Evolutionary conservation across 1,284 basidiomycete species (phyloP).

Genomic region (Termitomyces sp.): DNA sequence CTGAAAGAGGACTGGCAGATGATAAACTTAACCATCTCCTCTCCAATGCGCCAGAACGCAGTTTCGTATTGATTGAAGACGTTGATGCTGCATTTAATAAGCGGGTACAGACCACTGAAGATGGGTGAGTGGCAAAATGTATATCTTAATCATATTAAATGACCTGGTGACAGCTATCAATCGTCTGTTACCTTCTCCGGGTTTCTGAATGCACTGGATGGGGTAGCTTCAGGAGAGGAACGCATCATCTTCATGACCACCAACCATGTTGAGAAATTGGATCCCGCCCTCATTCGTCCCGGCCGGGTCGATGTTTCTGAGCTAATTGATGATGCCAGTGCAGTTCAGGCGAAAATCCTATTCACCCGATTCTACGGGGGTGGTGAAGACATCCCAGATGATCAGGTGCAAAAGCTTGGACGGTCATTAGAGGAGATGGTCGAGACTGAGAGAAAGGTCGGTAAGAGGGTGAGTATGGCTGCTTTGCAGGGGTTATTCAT

Average conservation of each 20-base stretch:
- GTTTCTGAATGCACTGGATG: constrained; percentile 94
- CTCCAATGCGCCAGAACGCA: constrained; percentile 89
- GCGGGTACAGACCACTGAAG: constrained; percentile 82
- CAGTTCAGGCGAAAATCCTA: constrained; percentile 74
- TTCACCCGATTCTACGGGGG: constrained; percentile 84
- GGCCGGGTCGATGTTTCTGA: constrained; percentile 89
- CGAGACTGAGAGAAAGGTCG: constrained; percentile 44
- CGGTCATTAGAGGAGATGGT: constrained; percentile 50
- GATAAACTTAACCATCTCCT: constrained; percentile 95
- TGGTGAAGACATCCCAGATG: constrained; percentile 30
- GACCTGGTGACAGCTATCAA: constrained; percentile 60
- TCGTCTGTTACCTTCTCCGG: constrained; percentile 97
- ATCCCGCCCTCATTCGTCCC: constrained; percentile 91
- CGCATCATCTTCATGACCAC: constrained; percentile 99
- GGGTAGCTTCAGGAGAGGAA: constrained; percentile 94
- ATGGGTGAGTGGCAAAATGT: constrained; percentile 58
- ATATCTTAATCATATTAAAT: constrained; percentile 3
- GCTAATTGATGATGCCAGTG: constrained; percentile 84
- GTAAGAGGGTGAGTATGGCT: constrained; percentile 83
- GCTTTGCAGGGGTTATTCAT: constrained; percentile 92
- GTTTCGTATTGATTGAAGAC: constrained; percentile 93
- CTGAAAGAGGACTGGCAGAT: constrained; percentile 93
- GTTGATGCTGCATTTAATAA: constrained; percentile 98
- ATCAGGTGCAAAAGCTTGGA: constrained; percentile 47
- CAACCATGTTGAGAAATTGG: constrained; percentile 84